These are phyloP conservation scores for Pleurotus citrinopileatus DNA, from an alignment of 768 basidiomycete genomes.

Conservation along the genomic window DNA sequence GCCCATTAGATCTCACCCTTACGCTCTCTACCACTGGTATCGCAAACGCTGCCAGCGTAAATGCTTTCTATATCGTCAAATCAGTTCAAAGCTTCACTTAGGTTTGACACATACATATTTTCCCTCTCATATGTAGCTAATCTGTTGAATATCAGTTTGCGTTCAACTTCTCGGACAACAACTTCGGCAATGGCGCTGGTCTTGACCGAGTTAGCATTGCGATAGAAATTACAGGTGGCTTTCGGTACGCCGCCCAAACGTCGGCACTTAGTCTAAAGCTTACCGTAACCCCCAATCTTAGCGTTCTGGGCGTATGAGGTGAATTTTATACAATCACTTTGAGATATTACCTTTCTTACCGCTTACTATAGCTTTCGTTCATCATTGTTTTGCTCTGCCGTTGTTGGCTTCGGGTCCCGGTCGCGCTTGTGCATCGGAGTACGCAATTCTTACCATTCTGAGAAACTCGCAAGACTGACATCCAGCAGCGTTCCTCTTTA, in stretches of 20 bases:
- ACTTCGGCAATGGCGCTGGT: conserved; percentile 46
- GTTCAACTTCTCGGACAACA: conserved; percentile 59
- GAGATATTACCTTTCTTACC: background rate
- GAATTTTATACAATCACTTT: background rate
- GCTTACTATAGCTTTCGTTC: background rate
- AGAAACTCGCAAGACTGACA: background rate
- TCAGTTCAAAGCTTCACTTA: conserved; percentile 60
- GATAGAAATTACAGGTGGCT: conserved; percentile 45
- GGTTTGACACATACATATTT: conserved; percentile 8
- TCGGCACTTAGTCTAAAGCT: background rate
- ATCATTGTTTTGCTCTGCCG: background rate
- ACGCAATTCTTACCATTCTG: background rate
- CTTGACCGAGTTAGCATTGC: conserved; percentile 51
- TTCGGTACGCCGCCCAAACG: conserved; percentile 43
- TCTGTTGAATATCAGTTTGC: conserved; percentile 12
- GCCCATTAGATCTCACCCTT: conserved; percentile 26
- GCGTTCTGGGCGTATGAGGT: conserved; percentile 37
- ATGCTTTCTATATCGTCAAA: conserved; percentile 60
- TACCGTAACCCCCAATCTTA: conserved; percentile 1
- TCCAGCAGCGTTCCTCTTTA: background rate
- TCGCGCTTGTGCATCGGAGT: background rate
- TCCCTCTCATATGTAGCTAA: background rate
- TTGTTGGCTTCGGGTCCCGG: background rate
- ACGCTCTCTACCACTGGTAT: conserved; percentile 39
- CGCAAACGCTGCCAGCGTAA: conserved; percentile 48